A percentile compares a stretch with the other conserved stretches of the same genome.
phyloP scores from a whole-genome alignment of 2,329 filamentous ascomycete genomes.

The Cytospora mali region DNA sequence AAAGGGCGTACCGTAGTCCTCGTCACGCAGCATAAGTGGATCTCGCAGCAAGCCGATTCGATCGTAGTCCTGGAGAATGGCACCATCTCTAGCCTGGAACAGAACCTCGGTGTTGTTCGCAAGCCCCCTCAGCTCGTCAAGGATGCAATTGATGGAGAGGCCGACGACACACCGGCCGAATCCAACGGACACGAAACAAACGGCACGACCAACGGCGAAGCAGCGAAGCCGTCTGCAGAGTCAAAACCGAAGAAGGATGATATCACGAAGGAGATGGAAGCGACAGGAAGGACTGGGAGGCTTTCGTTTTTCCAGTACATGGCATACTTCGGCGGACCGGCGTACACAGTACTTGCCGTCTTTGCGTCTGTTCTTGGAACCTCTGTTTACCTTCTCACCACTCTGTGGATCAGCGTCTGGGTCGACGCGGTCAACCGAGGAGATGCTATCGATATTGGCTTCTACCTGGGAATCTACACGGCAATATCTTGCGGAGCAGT shows the following conservation, averaged over 20 bases:
- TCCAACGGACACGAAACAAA: conserved; percentile 32
- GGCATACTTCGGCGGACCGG: conserved; percentile 51
- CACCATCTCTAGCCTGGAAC: conserved; percentile 43
- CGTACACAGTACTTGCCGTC: conserved; percentile 46
- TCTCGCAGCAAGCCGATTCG: conserved; percentile 53
- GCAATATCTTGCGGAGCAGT: conserved; percentile 48
- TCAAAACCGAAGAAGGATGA: conserved; percentile 45
- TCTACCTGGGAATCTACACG: conserved; percentile 58
- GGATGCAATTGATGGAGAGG: conserved; percentile 38
- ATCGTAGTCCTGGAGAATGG: conserved; percentile 51
- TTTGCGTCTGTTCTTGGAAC: conserved; percentile 45
- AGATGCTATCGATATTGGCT: conserved; percentile 48
- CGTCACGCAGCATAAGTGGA: conserved; percentile 59
- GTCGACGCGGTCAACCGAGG: conserved; percentile 53
- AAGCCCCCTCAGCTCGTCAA: conserved; percentile 48
- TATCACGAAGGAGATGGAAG: conserved; percentile 51
- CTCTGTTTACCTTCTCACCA: conserved; percentile 45
- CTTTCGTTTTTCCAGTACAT: conserved; percentile 52
- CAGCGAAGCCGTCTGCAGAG: conserved; percentile 39
- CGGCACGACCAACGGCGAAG: conserved; percentile 33
- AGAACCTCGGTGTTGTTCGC: conserved; percentile 50
- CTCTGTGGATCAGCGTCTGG: conserved; percentile 56
- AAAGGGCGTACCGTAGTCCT: conserved; percentile 57
- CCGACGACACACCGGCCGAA: not conserved
- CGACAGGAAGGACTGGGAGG: conserved; percentile 48